A percentile compares a stretch with the other conserved stretches of the same genome.
Evolutionary conservation across 352 stramenopile species (phyloP).

Genomic region (Phytophthora multivora): DNA sequence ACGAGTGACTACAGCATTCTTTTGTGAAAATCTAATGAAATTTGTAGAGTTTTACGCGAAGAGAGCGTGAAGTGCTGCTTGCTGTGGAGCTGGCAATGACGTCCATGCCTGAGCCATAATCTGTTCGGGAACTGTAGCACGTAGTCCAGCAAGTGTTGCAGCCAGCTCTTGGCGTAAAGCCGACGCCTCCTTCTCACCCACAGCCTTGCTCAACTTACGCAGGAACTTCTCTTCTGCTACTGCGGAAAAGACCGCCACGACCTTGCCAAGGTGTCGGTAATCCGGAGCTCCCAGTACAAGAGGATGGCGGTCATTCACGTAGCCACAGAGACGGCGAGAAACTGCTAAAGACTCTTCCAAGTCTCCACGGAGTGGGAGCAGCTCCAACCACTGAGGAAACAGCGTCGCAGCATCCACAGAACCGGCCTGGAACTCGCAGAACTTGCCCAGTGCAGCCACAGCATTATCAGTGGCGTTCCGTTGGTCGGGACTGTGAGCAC

Average conservation of each 20-base stretch:
- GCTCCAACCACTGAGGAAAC: slow-evolving; percentile 71
- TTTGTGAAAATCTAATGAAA: slow-evolving; percentile 3
- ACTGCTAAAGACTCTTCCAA: slow-evolving; percentile 78
- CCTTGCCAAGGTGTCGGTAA: slow-evolving; percentile 49
- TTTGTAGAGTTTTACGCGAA: slow-evolving; percentile 41
- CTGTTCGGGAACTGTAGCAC: slow-evolving; percentile 51
- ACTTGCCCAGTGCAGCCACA: slow-evolving; percentile 71
- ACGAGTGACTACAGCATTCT: too few relatives aligned
- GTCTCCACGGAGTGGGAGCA: slow-evolving; percentile 78
- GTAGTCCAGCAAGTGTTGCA: slow-evolving; percentile 51
- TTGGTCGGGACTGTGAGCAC: slow-evolving; percentile 49
- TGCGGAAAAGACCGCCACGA: slow-evolving; percentile 70
- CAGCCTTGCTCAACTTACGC: slow-evolving; percentile 41
- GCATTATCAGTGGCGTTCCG: slow-evolving; percentile 85
- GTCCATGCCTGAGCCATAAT: slow-evolving; percentile 69
- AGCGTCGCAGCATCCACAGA: slow-evolving; percentile 53
- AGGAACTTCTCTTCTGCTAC: slow-evolving; percentile 46
- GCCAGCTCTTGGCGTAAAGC: slow-evolving; percentile 50
- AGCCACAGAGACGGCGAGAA: slow-evolving; percentile 65
- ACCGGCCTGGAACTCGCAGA: slow-evolving; percentile 66
- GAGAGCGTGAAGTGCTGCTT: slow-evolving; percentile 67
- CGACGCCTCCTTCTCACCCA: slow-evolving; percentile 51
- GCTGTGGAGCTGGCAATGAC: slow-evolving; percentile 50
- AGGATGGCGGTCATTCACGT: slow-evolving; percentile 61
- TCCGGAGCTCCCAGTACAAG: slow-evolving; percentile 57